Base-by-base conservation (phyloP, 2,329 filamentous ascomycete genomes). In the Trichophaea hybrida region DNA sequence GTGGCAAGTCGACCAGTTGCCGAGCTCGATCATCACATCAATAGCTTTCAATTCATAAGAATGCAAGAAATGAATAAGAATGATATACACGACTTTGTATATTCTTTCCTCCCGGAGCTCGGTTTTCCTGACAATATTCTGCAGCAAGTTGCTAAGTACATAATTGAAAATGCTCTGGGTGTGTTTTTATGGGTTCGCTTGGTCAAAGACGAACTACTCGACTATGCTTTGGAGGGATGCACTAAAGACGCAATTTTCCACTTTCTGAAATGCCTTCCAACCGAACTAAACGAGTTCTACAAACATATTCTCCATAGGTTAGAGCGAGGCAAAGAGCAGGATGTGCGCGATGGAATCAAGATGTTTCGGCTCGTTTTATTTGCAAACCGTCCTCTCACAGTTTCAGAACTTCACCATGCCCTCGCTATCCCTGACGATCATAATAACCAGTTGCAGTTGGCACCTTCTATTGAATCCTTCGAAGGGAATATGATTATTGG, bases 1-100 rank as follows among this genome's bases (percentile, higher is more conserved):
- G 6, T 57, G 17, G 54, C 37, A 32, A 57, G 54, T 31, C 37
- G 54, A 7, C 54, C 54, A 7, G 34, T 57, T n/a, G n/a, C n/a
- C n/a, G n/a, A n/a, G n/a, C n/a, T n/a, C n/a, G 40, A 34, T 33
- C 37, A n/a, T 10, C 12, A 13, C 12, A 35, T 52, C 12, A 34
- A 35, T 6, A n/a, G 8, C 12, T 12, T 10, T 34, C 12, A 33
- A 1, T 2, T 24, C 24, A 24, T 24, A 24, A 24, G 3, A 24
- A 24, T 24, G 24, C 24, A 24, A 24, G 24, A 24, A 2, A 24
- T 24, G 24, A 24, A 24, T 24, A 43, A 43, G 15, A 43, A 12
- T 43, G 15, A 43, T 43, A 43, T 15, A 15, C 38, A 43, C 38
- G 10, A 43, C 38, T 43, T 12, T 43, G 10, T 43, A 43, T 3